Base-by-base conservation (phyloP, 345 rosid genomes). In the Eucalyptus virginea region DNA sequence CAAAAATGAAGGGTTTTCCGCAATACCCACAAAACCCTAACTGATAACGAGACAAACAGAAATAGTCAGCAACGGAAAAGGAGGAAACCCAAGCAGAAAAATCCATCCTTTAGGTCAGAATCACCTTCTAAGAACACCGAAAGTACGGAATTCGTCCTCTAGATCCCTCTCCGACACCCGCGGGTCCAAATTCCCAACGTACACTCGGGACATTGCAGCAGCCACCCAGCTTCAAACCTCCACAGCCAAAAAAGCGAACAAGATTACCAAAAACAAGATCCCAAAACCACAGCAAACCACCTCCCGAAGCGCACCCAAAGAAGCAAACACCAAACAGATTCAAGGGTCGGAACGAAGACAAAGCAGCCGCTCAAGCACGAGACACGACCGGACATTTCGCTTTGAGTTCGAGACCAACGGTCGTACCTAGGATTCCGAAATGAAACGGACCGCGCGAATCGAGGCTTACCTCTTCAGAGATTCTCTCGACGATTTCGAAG, bases 101-200 rank as follows among this genome's bases (percentile, higher is more conserved):
- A 86, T 49, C 15, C 88, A 86, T 32, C 42, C 56, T 51, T 86
- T 86, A 86, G 77, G 65, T 40, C 83, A 77, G 47, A 83, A 50
- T 86, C 81, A 96, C 98, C 94, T 96, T 91, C 95, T 94, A 67
- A 96, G 95, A 88, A 95, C 96, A 83, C 99, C 99, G 81, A 92
- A 96, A 89, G 93, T 52, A 32, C 94, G 92, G 91, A 96, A 96
- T 92, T 96, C 98, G 86, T 96, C 97, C 92, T 95, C 98, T 4
- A 96, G 96, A 37, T 96, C 97, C 90, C 96, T 93, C 92, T 96
- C 98, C n/a, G 94, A 50, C 87, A 95, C 96, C 6, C 94, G 93
- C 72, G 98, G 95, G 60, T 96, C 97, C 91, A 96, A 69, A 90
- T 95, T 96, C 88, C 98, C 98, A 32, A 96, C 95, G 69, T 96